phyloP scores from a whole-genome alignment of 2,329 filamentous ascomycete genomes.

The Chaetomiaceae sp. region DNA sequence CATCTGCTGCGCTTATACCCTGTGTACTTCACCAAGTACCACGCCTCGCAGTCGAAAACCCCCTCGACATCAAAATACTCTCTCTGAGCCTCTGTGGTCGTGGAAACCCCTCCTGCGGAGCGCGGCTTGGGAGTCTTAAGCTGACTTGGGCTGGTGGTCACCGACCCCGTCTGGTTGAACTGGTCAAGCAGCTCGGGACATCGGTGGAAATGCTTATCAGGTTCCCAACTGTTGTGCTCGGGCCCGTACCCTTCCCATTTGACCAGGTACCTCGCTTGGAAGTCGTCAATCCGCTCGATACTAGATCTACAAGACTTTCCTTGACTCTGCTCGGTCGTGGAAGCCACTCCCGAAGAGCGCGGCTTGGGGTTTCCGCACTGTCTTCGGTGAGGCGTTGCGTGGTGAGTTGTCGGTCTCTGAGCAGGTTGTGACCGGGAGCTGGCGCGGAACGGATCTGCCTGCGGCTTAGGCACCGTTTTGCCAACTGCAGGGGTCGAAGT shows the following conservation, averaged over 20 bases:
- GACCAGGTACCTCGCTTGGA: slow-evolving; percentile 16
- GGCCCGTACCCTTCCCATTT: slow-evolving; percentile 12
- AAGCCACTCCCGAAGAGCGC: background rate
- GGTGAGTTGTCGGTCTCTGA: background rate
- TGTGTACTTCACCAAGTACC: no score
- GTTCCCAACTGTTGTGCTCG: slow-evolving; percentile 13
- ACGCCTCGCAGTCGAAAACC: no score
- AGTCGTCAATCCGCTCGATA: background rate
- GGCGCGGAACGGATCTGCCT: background rate
- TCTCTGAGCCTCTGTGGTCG: no score
- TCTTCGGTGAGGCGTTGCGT: background rate
- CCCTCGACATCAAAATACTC: no score
- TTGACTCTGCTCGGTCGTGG: background rate
- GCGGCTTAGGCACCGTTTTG: background rate
- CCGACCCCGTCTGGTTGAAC: no score
- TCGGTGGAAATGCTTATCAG: no score
- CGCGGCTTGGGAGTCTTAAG: no score
- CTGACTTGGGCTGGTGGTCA: no score
- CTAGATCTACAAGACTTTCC: background rate
- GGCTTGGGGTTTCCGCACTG: background rate
- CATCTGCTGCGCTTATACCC: no score
- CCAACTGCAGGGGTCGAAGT: background rate
- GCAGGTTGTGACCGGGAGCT: background rate
- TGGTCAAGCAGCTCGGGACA: no score
- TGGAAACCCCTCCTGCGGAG: no score